Evolutionary conservation across 106 monocot genomes (phyloP), one percentile per base, ranked within the genome.

Genomic region (Apostasia ramifera): DNA sequence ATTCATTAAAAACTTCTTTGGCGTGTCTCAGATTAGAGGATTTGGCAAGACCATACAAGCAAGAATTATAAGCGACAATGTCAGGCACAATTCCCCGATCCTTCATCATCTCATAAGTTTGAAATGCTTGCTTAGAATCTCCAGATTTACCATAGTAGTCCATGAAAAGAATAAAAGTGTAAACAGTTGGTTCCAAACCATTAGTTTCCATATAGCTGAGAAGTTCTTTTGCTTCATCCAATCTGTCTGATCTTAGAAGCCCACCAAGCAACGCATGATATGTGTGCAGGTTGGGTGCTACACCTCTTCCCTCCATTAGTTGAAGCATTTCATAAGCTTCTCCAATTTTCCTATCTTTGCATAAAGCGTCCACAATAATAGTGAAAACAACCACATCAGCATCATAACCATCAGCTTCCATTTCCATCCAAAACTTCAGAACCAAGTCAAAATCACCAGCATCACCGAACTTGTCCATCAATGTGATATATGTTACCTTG

Each of bases 311-410:
- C 51, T 50, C 66, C 97, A 98, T 98, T 11, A 53, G 50, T 72
- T 77, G 71, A 71, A 89, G 73, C 71, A 98, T 81, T 8, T 73
- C 62, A 53, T 57, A 85, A 53, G 92, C 92, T 80, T 87, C 85
- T 72, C 78, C 80, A 63, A 85, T 71, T 63, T 73, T 85, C 41
- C 92, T 87, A 75, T 65, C 51, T 73, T 87, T 90, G 78, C 92
- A 90, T 45, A 98, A 75, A 65, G 90, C 77, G 70, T 90, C 71
- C 42, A 93, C 66, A 40, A 90, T 48, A 40, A 70, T 77, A 38
- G 97, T 98, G 64, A 75, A 93, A 39, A 77, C 71, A 69, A 90
- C 81, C 4, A 98, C 87, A 75, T 98, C 92, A n/a, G 81, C 79
- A 38, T 65, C 69, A 70, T 87, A 85, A 52, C 90, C 93, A 67